These are phyloP conservation scores for Phaeosphaeria sp. DNA, from an alignment of 2,329 filamentous ascomycete genomes.

Conservation along the genomic window DNA sequence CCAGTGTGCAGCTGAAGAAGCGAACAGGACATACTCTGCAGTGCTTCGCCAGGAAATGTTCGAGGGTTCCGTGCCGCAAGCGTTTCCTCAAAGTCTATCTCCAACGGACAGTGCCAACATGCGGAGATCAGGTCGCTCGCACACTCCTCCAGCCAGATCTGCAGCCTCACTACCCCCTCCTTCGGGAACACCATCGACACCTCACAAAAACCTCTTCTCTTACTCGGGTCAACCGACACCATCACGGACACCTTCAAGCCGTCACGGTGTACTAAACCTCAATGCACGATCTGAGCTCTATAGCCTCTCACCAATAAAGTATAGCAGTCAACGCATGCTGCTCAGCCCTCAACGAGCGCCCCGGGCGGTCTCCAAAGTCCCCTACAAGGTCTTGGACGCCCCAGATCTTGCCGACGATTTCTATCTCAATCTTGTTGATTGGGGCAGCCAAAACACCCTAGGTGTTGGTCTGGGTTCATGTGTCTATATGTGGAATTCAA, in stretches of 20 bases:
- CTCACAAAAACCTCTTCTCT: constrained; percentile 95
- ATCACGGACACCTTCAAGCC: constrained; percentile 85
- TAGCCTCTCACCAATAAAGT: constrained; percentile 90
- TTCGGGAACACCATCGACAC: constrained; percentile 86
- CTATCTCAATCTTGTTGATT: constrained; percentile 96
- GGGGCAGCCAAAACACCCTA: constrained; percentile 93
- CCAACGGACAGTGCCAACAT: constrained; percentile 59
- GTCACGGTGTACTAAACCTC: constrained; percentile 80
- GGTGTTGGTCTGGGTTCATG: constrained; percentile 91
- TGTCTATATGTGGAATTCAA: constrained; percentile 98
- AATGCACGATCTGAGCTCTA: constrained; percentile 93
- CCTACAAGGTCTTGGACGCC: constrained; percentile 96
- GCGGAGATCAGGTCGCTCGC: constrained; percentile 73
- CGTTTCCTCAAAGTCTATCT: constrained; percentile 66
- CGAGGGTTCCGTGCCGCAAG: constrained; percentile 85
- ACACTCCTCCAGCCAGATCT: constrained; percentile 77
- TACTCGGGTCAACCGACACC: constrained; percentile 89
- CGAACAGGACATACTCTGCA: constrained; percentile 89
- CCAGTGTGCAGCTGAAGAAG: constrained; percentile 74
- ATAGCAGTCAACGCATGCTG: constrained; percentile 91
- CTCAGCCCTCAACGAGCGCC: constrained; percentile 88
- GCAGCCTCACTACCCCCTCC: constrained; percentile 71
- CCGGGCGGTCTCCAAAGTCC: constrained; percentile 90
- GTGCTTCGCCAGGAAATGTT: constrained; percentile 91
- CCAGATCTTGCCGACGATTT: constrained; percentile 97